phyloP scores from a whole-genome alignment of 73 alveolate species.

The Paramecium sexaurelia region DNA sequence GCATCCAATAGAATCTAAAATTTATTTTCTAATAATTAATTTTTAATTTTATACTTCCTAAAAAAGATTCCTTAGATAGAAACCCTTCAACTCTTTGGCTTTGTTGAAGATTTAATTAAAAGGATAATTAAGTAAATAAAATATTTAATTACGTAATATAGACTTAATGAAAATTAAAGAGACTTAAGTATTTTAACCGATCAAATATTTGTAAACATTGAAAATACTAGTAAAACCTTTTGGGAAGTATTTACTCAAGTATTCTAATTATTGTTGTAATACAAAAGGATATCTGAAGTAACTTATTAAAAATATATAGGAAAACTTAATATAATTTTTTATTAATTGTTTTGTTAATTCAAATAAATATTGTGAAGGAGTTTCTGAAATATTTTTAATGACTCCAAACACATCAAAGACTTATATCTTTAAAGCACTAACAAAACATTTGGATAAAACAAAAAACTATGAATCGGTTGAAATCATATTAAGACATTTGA shows the following conservation, averaged over 20 bases:
- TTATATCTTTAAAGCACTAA: not conserved
- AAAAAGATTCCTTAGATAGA: not conserved
- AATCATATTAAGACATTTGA: not conserved
- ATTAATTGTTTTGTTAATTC: not conserved
- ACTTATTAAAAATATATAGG: not conserved
- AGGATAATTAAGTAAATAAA: not conserved
- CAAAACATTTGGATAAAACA: not conserved
- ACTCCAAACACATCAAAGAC: not conserved
- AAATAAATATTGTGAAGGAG: not conserved
- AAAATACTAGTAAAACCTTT: not conserved
- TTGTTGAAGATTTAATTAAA: not conserved
- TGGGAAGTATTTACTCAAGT: not conserved
- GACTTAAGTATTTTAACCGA: not conserved
- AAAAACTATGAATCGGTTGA: not conserved
- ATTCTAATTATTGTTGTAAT: not conserved
- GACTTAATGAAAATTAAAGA: not conserved
- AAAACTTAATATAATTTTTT: not conserved
- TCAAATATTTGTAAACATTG: not conserved
- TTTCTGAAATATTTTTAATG: not conserved
- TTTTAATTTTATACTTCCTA: not conserved
- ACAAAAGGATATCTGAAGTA: not conserved
- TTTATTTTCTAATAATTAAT: not conserved
- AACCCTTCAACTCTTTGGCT: not conserved
- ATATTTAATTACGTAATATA: not conserved
- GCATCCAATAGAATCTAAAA: not conserved